Base-by-base conservation (phyloP, 2,329 filamentous ascomycete genomes). In the Leptoxyphium fumago region DNA sequence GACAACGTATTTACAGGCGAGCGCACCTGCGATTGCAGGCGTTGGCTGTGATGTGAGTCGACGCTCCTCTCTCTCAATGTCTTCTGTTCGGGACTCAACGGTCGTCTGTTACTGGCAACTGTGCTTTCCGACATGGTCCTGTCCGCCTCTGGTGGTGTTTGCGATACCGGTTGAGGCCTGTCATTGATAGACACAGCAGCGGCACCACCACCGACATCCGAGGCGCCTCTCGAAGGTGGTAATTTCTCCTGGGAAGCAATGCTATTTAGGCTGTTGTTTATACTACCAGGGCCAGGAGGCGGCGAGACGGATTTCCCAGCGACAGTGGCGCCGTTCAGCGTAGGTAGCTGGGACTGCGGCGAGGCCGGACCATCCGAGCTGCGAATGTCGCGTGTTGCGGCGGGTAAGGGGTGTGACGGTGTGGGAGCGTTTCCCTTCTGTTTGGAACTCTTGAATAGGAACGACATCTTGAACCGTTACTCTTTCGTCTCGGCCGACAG, bases 211-310 rank as follows among this genome's bases (percentile, higher is more conserved):
- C 21, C 7, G 32, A 18, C 41, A 38, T 10, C 29, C 13, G 18
- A 41, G 38, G 11, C 18, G 18, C n/a, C 29, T 30, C 14, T 29
- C 15, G 10, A 30, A 17, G 17, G 38, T 40, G 13, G 17, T 11
- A 21, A 42, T 43, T 42, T 46, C 28, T 48, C 47, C 39, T 48
- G 46, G 34, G 46, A 49, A 6, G 49, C 46, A 32, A 59, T 36
- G 15, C 52, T 51, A 43, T 55, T 58, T 29, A 60, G 39, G 42
- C 55, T 59, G 53, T 71, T 72, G 56, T 74, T 77, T 46, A 72
- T 70, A 59, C 85, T 89, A n/a, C 80, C 84, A 5, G 84, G 82
- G 5, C 82, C 84, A 41, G 81, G 76, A 46, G 81, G 78, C 2
- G 74, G 66, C 28, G 53, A 56, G 40, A 45, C 50, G 2, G 57